Evolutionary conservation across 2,329 filamentous ascomycete genomes (phyloP).

Genomic region (Nigrograna mackinnonii): DNA sequence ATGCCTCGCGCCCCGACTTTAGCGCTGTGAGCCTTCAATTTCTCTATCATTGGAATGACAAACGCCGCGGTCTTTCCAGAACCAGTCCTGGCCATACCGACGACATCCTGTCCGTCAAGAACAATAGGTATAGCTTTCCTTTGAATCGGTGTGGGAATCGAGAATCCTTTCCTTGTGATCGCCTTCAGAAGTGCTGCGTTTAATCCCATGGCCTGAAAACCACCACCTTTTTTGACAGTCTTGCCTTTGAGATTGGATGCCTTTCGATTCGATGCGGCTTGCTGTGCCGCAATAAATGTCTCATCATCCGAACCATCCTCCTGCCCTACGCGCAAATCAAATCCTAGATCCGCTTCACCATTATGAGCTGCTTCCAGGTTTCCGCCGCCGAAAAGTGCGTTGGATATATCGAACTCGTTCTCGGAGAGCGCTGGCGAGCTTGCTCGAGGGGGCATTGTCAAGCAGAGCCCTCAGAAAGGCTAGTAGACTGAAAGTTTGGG

Average conservation of each 20-base stretch:
- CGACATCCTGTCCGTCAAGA: conserved; percentile 89
- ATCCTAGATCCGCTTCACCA: conserved; percentile 43
- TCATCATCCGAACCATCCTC: conserved; percentile 70
- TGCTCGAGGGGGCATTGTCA: conserved; percentile 72
- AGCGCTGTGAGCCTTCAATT: conserved; percentile 82
- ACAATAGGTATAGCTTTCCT: conserved; percentile 94
- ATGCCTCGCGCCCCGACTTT: conserved; percentile 85
- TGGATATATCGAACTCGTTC: conserved; percentile 87
- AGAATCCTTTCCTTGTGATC: conserved; percentile 92
- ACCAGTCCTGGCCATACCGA: conserved; percentile 98
- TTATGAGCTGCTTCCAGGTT: conserved; percentile 43
- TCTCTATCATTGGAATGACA: conserved; percentile 97
- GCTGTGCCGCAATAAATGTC: conserved; percentile 86
- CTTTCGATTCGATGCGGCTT: conserved; percentile 88
- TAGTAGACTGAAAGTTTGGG: neutral
- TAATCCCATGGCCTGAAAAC: conserved; percentile 93
- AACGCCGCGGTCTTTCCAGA: conserved; percentile 98
- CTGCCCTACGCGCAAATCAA: conserved; percentile 48
- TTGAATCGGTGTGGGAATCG: conserved; percentile 95
- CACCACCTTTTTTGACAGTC: conserved; percentile 90
- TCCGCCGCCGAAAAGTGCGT: conserved; percentile 70
- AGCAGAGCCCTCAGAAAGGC: too few relatives aligned
- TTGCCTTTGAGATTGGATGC: conserved; percentile 79
- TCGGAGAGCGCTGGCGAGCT: conserved; percentile 85
- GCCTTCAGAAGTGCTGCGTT: conserved; percentile 85